Base-by-base conservation (phyloP, 495 filamentous ascomycete genomes). In the Neurospora sp. region DNA sequence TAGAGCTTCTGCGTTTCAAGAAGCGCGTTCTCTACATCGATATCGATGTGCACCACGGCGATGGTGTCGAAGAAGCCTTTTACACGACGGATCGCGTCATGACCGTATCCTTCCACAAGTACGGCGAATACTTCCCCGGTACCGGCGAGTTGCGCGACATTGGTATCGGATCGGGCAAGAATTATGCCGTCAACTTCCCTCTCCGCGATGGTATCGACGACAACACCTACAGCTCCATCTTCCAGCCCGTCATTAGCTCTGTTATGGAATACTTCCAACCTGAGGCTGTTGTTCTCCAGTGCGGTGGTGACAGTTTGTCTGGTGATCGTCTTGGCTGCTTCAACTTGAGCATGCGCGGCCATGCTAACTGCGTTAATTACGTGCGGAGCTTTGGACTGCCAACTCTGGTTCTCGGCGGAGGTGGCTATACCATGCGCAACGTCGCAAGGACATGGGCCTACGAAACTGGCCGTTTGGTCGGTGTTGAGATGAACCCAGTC, bases 361-460 rank as follows among this genome's bases (percentile, higher is more conserved):
- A 99, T 75, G 96, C 96, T 48, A 99, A 98, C 83, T 99, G 96
- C 78, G 96, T 99, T 48, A 93, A 92, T 72, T 99, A 91, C 76
- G 93, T 99, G 44, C 97, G 97, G 83, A 91, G 89, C 78, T 99
- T 98, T 84, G 90, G 91, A 72, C 85, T 97, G 70, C 96, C 96
- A 0, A 95, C 94, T 12, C 85, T 99, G 70, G 92, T 99, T 9
- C 87, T 99, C 12, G 96, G 96, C 42, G 96, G 96, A 42, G 96
- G 96, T 77, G 96, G 96, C 27, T 99, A 99, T 81, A 99, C 96
- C 9, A 99, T 99, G 96, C 90, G 96, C 38, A 99, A 99, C 74
- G 96, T 99, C 39, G 93, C 95, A 27, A 91, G 96, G 72, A 97
- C 96, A 6, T 99, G 96, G 96, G 94, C 96, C 6, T 98, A 90